Evolutionary conservation across 2,329 filamentous ascomycete genomes (phyloP).

Genomic region (Fusarium sp.): DNA sequence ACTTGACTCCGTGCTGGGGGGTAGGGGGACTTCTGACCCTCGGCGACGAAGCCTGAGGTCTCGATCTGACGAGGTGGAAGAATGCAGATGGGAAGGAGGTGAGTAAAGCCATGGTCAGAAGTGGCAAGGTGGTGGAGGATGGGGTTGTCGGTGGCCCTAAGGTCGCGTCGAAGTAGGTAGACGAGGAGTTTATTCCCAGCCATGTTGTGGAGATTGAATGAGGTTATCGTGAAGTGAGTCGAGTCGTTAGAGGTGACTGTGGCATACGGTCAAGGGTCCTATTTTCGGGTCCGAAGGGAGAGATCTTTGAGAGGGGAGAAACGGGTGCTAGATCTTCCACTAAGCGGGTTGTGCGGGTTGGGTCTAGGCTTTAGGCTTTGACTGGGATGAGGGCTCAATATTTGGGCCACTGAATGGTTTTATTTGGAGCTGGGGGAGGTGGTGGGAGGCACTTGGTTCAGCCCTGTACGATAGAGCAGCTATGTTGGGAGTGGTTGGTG

Average conservation of each 20-base stretch:
- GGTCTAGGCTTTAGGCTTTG: conserved; percentile 6
- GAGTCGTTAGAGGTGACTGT: conserved; percentile 4
- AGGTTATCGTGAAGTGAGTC: background rate
- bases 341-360: conserved; percentile 19
- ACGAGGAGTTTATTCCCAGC: conserved; percentile 69
- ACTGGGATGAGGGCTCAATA: conserved; percentile 18
- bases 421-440: conserved; percentile 1
- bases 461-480: conserved; percentile 14
- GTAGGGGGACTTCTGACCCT: conserved; percentile 72
- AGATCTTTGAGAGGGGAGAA: conserved; percentile 15
- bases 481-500: conserved; percentile 9
- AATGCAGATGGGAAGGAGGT: conserved; percentile 80
- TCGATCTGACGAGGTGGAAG: conserved; percentile 81
- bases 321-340: conserved; percentile 19
- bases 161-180: conserved; percentile 80
- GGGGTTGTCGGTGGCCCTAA: conserved; percentile 82
- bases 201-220: conserved; percentile 46
- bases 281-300: background rate
- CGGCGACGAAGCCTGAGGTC: conserved; percentile 78
- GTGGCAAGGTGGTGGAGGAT: conserved; percentile 73
- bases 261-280: conserved; percentile 4
- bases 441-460: conserved; percentile 15
- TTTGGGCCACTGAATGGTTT: conserved; percentile 9
- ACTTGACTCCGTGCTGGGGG: conserved; percentile 76
- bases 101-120: conserved; percentile 70